These are phyloP conservation scores for Marchantia polymorpha DNA, from an alignment of 225 moss, liverwort and hornwort species.

Conservation along the genomic window DNA sequence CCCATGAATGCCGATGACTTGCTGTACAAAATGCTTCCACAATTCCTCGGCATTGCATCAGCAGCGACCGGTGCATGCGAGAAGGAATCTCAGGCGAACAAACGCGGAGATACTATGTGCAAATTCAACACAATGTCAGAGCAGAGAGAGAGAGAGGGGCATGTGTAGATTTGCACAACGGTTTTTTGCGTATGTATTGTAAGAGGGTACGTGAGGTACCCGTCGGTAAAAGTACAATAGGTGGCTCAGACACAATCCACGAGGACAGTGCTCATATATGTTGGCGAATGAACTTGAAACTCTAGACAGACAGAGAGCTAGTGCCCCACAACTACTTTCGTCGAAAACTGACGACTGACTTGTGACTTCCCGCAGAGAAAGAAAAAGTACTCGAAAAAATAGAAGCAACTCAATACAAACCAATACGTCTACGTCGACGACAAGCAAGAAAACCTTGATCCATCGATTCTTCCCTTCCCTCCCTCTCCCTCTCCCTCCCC, in stretches of 20 bases:
- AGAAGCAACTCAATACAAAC: conserved; percentile 6
- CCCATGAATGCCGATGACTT: too few relatives aligned
- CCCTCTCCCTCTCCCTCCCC: too few relatives aligned
- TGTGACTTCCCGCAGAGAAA: background rate
- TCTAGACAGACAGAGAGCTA: conserved; percentile 2
- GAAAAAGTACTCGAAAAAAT: background rate
- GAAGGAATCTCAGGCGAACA: too few relatives aligned
- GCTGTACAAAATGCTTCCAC: too few relatives aligned
- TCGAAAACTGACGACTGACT: background rate
- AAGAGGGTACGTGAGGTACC: background rate
- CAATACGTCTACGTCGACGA: background rate
- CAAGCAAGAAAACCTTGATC: conserved; percentile 1
- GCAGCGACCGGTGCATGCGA: too few relatives aligned
- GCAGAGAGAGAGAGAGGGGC: too few relatives aligned
- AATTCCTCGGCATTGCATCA: too few relatives aligned
- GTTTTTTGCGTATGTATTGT: background rate
- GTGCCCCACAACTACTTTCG: background rate
- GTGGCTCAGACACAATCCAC: background rate
- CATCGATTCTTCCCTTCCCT: background rate
- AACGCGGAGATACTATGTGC: too few relatives aligned
- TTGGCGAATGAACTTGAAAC: background rate
- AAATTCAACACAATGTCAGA: too few relatives aligned
- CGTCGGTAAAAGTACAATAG: background rate
- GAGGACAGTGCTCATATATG: background rate
- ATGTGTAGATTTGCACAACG: background rate